Percentiles rank a stretch among this genome's conserved stretches.
These are phyloP conservation scores for Aegilops sharonensis DNA, from an alignment of 176 grass and related monocot species.

Conservation along the genomic window DNA sequence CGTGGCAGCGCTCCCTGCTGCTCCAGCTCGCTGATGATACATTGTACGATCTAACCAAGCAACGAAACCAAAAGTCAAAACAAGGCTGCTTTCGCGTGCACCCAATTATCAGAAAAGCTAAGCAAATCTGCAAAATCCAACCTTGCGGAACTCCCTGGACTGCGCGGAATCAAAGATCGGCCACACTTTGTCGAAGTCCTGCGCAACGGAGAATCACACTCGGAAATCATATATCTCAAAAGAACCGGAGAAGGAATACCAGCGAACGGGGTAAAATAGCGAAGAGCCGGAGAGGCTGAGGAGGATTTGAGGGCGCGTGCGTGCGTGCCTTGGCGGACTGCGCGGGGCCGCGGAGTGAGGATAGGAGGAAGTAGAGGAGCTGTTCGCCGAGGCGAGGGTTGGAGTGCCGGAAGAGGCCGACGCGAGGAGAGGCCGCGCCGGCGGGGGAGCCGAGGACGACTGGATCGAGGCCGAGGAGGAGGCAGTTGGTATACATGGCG, in stretches of 20 bases:
- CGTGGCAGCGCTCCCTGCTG: slow-evolving; percentile 85
- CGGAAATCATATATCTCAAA: background rate
- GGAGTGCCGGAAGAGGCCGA: slow-evolving; percentile 91
- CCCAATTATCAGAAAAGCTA: background rate
- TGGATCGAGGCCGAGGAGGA: slow-evolving; percentile 94
- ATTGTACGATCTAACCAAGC: slow-evolving; percentile 91
- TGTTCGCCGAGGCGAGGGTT: slow-evolving; percentile 96
- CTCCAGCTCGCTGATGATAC: slow-evolving; percentile 98
- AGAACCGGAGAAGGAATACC: background rate
- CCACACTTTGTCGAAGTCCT: slow-evolving; percentile 99
- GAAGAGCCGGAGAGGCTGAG: background rate
- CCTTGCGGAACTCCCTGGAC: slow-evolving; percentile 97
- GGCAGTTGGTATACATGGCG: slow-evolving; percentile 99
- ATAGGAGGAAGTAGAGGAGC: slow-evolving; percentile 98
- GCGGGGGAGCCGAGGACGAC: slow-evolving; percentile 60
- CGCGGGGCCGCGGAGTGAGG: slow-evolving; percentile 79
- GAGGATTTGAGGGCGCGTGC: slow-evolving; percentile 18
- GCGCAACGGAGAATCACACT: slow-evolving; percentile 21
- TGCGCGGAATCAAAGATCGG: slow-evolving; percentile 94
- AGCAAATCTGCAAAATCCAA: slow-evolving; percentile 30
- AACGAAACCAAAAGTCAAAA: background rate
- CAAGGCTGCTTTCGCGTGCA: background rate
- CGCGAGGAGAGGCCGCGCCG: slow-evolving; percentile 38
- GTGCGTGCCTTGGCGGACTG: slow-evolving; percentile 74
- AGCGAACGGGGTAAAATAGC: background rate